Conservation (phyloP, 495 filamentous ascomycete species). For the Baudoinia panamericana region DNA sequence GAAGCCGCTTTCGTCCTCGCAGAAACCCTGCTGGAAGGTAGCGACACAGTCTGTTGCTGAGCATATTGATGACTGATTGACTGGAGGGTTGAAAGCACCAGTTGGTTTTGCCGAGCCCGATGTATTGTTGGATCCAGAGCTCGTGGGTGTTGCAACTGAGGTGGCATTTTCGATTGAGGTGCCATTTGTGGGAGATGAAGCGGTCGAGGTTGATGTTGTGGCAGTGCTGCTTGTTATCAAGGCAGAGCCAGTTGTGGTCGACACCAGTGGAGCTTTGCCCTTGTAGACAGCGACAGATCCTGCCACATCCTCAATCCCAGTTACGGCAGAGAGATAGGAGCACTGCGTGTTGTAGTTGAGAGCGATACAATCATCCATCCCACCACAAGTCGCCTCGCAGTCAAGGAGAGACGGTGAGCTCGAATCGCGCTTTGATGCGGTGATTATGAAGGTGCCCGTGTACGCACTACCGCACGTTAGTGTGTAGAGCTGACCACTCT, state of each 20-base stretch:
- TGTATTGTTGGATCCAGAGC: neutral
- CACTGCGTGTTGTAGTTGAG: slow-evolving; percentile 5
- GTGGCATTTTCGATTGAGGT: neutral
- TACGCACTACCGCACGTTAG: slow-evolving; percentile 9
- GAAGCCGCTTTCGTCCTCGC: neutral
- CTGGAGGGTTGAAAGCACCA: neutral
- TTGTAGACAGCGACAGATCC: neutral
- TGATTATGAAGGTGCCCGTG: neutral
- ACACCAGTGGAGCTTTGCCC: neutral
- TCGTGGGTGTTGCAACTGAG: neutral
- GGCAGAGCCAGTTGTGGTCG: neutral
- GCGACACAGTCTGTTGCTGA: neutral
- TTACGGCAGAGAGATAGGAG: neutral
- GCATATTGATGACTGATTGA: neutral
- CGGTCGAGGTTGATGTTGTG: neutral
- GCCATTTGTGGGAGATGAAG: neutral
- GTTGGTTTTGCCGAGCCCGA: neutral
- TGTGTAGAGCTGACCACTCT: slow-evolving; percentile 6
- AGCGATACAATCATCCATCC: neutral
- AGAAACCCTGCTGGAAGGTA: neutral
- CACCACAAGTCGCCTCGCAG: slow-evolving; percentile 3
- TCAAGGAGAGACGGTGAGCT: neutral
- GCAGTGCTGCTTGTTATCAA: neutral
- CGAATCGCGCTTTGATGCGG: neutral
- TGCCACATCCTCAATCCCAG: neutral